A percentile compares a stretch with the other conserved stretches of the same genome.
Conservation (phyloP, 2,329 filamentous ascomycete species). For the Colletotrichum endophyticum region DNA sequence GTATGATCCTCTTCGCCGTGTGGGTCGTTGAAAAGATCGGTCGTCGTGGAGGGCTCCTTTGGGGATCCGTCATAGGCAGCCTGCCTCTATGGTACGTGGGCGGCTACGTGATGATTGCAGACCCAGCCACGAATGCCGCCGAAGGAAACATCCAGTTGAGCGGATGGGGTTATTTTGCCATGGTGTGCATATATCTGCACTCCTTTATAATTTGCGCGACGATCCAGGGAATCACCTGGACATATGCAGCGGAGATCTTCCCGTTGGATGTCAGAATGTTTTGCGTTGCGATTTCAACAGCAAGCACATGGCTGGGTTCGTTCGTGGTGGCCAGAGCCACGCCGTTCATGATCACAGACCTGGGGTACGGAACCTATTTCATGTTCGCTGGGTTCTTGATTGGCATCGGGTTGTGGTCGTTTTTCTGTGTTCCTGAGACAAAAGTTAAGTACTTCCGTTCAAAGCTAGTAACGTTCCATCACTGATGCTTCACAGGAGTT, state of each 20-base stretch:
- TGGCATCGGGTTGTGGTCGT: slow-evolving; percentile 48
- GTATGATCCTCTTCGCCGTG: slow-evolving; percentile 41
- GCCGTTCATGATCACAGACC: slow-evolving; percentile 43
- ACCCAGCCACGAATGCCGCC: slow-evolving; percentile 41
- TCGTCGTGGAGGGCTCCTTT: slow-evolving; percentile 50
- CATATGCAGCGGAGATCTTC: slow-evolving; percentile 53
- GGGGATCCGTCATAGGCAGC: slow-evolving; percentile 41
- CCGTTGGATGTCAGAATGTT: slow-evolving; percentile 39
- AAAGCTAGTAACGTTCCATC: neutral
- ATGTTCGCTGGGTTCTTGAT: slow-evolving; percentile 54
- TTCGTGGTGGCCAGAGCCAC: slow-evolving; percentile 43
- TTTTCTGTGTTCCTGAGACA: slow-evolving; percentile 56
- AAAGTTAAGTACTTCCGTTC: slow-evolving; percentile 39
- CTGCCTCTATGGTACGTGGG: slow-evolving; percentile 41
- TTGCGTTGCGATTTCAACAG: slow-evolving; percentile 35
- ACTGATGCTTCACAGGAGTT: slow-evolving; percentile 28
- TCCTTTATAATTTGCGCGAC: slow-evolving; percentile 38
- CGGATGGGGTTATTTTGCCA: slow-evolving; percentile 45
- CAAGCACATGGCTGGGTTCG: slow-evolving; percentile 41
- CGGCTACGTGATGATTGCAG: slow-evolving; percentile 35
- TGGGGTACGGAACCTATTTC: slow-evolving; percentile 56
- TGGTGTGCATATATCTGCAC: slow-evolving; percentile 45
- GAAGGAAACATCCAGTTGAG: slow-evolving; percentile 46
- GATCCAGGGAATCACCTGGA: slow-evolving; percentile 47
- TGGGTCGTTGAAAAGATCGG: slow-evolving; percentile 52